phyloP scores from a whole-genome alignment of 495 filamentous ascomycete species.

The Neurospora sp. region DNA sequence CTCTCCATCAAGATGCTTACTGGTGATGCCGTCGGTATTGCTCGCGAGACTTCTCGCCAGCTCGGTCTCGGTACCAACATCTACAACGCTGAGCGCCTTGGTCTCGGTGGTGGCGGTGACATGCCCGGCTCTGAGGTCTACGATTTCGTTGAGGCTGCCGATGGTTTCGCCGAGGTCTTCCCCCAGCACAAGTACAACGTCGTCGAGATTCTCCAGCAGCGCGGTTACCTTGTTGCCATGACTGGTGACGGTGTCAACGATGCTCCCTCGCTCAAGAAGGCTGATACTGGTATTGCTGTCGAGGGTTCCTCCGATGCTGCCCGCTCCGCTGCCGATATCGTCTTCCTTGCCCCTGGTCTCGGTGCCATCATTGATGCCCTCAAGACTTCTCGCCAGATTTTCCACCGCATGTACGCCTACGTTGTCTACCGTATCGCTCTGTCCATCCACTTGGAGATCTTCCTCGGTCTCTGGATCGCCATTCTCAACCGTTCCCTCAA shows the following conservation, averaged over 20 bases:
- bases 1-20: conserved; percentile 95
- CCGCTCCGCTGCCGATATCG: conserved; percentile 86
- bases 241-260: conserved; percentile 98
- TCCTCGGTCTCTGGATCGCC: conserved; percentile 83
- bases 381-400: conserved; percentile 91
- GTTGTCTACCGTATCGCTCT: conserved; percentile 92
- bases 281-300: conserved; percentile 88
- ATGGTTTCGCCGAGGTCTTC: conserved; percentile 94
- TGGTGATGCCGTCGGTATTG: conserved; percentile 89
- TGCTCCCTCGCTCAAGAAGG: conserved; percentile 91
- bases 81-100: conserved; percentile 83
- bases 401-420: conserved; percentile 96
- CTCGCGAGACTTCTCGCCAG: conserved; percentile 80
- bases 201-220: conserved; percentile 92
- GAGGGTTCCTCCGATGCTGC: conserved; percentile 90
- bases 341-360: conserved; percentile 84
- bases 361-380: conserved; percentile 88
- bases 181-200: conserved; percentile 98
- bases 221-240: conserved; percentile 95
- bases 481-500: conserved; percentile 75
- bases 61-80: conserved; percentile 88
- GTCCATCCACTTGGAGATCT: conserved; percentile 82
- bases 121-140: conserved; percentile 89
- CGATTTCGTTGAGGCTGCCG: conserved; percentile 89
- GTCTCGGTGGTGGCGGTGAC: conserved; percentile 72